Evolutionary conservation across 805 yeast species (phyloP), one percentile per base, ranked within the genome.

Genomic region (Monosporozyma unispora): DNA sequence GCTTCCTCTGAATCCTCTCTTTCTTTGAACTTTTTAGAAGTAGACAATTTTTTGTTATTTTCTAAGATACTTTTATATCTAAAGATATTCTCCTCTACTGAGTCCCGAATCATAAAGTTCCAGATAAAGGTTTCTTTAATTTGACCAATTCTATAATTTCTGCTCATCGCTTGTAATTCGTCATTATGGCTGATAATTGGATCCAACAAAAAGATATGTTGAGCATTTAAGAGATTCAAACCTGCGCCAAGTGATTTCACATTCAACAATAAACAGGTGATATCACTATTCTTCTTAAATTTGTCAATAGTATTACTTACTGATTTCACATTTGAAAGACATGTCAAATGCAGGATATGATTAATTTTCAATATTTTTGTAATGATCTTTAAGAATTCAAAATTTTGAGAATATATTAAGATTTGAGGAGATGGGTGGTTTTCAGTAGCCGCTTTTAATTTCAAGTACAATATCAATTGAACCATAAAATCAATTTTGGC

Each of bases 131-230:
- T 93, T 14, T 78, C 80, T 42, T 75, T 71, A 2, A 74, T 76
- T 65, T 93, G 99, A 0, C 99, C 99, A 61, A 91, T 90, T 54
- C 99, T 71, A 62, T 91, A 96, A 41, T 93, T 81, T 54, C 99
- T 76, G 46, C 95, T 87, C 48, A 90, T 84, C 0, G 98, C 97
- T 63, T 91, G 99, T 14, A 87, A 63, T 57, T 93, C 98, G 45
- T 89, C 72, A 2, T 96, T 84, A 0, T 90, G 80, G 59, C 89
- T 89, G 14, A 93, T 83, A 50, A 93, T 72, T 1, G 99, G 98
- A 67, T 93, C 99, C 64, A 97, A 86, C 4, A 93, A 64, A 53
- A 90, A 84, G 0, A 93, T 91, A 63, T 93, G 96, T 2, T 86
- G 84, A 0, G 99, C 98, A 70, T 91, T 91, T 8, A 89, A 81